Conservation (phyloP, 1,284 basidiomycete genomes). For the Moesziomyces parantarcticus region DNA sequence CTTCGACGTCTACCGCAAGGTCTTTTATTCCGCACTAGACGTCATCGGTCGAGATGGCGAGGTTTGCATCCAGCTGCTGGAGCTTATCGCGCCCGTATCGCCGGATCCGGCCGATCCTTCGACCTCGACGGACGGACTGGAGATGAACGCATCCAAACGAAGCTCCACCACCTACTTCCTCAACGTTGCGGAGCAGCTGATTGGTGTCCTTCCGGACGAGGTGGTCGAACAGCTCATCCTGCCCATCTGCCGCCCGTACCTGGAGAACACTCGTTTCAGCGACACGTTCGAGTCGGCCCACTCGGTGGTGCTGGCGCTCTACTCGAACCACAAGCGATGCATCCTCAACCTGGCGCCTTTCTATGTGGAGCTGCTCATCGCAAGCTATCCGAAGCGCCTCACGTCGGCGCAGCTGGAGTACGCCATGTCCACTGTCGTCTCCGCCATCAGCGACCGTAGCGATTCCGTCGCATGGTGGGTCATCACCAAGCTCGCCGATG, state of each 20-base stretch:
- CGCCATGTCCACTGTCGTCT: constrained; percentile 58
- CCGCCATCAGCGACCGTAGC: constrained; percentile 54
- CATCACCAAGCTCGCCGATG: constrained; percentile 47
- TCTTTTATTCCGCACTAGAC: constrained; percentile 64
- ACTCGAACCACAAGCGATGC: constrained; percentile 42
- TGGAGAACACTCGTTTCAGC: constrained; percentile 53
- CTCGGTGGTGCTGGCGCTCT: constrained; percentile 61
- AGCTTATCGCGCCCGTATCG: constrained; percentile 26
- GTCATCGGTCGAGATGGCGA: constrained; percentile 60
- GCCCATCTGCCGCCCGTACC: constrained; percentile 55
- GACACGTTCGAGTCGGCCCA: constrained; percentile 66
- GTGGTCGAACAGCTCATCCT: constrained; percentile 57
- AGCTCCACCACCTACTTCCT: constrained; percentile 56
- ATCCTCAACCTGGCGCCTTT: constrained; percentile 59
- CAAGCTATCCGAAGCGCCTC: constrained; percentile 40
- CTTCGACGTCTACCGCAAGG: constrained; percentile 62
- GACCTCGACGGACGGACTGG: constrained; percentile 6
- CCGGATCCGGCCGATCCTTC: constrained; percentile 5
- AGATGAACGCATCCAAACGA: constrained; percentile 33
- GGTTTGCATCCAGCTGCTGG: constrained; percentile 49
- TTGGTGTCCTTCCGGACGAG: constrained; percentile 52
- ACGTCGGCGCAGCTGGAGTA: constrained; percentile 53
- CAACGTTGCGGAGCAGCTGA: constrained; percentile 62
- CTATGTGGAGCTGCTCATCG: constrained; percentile 58
- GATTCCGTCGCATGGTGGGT: constrained; percentile 64